phyloP scores from a whole-genome alignment of 345 rosid species.

The Salix brachista region DNA sequence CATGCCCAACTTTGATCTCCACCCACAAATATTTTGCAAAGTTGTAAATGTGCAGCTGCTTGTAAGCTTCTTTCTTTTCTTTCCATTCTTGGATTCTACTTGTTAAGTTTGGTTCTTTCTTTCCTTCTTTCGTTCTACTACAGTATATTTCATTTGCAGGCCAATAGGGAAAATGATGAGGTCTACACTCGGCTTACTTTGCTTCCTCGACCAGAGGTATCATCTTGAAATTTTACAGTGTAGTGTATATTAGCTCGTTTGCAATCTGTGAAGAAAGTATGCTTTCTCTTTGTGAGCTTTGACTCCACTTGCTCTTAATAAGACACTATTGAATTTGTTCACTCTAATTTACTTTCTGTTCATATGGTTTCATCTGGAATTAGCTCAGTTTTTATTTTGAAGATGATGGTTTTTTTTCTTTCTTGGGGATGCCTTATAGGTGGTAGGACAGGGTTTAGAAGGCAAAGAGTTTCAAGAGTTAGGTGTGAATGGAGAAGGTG shows the following conservation, averaged over 20 bases:
- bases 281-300: not conserved
- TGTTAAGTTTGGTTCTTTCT: slow-evolving; percentile 1
- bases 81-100: not conserved
- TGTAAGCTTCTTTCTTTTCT: slow-evolving; percentile 30
- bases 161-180: slow-evolving; percentile 84
- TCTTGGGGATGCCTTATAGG: slow-evolving; percentile 34
- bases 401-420: slow-evolving; percentile 12
- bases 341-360: not conserved
- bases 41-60: slow-evolving; percentile 63
- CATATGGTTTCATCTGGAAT: not conserved
- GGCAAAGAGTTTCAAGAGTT: slow-evolving; percentile 46
- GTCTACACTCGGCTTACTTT: slow-evolving; percentile 73
- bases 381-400: not conserved
- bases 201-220: slow-evolving; percentile 76
- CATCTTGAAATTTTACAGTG: not conserved
- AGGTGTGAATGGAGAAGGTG: slow-evolving; percentile 50
- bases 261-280: not conserved
- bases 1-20: slow-evolving; percentile 69
- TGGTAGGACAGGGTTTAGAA: slow-evolving; percentile 43
- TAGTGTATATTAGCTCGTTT: not conserved
- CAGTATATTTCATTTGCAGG: slow-evolving; percentile 33
- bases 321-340: not conserved
- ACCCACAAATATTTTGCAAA: slow-evolving; percentile 62
- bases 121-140: not conserved
- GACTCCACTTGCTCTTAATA: not conserved